phyloP scores from a whole-genome alignment of 192 early-diverging fungal genomes.

The Physocladia obscura region DNA sequence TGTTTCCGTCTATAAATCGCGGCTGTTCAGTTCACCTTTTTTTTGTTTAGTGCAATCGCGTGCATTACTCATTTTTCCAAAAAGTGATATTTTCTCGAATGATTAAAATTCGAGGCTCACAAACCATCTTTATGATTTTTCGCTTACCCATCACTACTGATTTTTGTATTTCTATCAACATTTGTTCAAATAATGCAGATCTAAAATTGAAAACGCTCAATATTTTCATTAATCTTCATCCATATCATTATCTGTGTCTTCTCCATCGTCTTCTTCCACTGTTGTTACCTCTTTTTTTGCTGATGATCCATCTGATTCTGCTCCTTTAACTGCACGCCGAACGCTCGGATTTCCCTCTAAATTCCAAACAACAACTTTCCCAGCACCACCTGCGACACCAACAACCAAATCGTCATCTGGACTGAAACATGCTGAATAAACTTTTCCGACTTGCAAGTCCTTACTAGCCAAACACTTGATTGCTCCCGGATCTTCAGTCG shows the following conservation, averaged over 20 bases:
- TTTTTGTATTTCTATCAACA: no score
- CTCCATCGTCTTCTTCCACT: conserved; percentile 22
- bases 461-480: conserved; percentile 82
- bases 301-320: background rate
- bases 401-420: conserved; percentile 88
- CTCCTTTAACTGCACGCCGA: conserved; percentile 40
- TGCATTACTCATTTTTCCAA: no score
- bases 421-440: conserved; percentile 86
- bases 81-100: no score
- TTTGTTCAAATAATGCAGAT: no score
- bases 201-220: background rate
- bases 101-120: no score
- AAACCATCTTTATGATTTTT: no score
- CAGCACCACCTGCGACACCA: conserved; percentile 84
- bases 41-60: no score
- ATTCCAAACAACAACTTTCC: conserved; percentile 92
- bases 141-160: no score
- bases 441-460: conserved; percentile 76
- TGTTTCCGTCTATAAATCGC: no score
- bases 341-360: conserved; percentile 84
- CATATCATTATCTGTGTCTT: conserved; percentile 14
- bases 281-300: conserved; percentile 3
- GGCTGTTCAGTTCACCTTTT: no score
- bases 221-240: conserved; percentile 18
- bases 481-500: conserved; percentile 66